These are phyloP conservation scores for Ceratocystis papillata DNA, from an alignment of 2,329 filamentous ascomycete genomes.

Conservation along the genomic window DNA sequence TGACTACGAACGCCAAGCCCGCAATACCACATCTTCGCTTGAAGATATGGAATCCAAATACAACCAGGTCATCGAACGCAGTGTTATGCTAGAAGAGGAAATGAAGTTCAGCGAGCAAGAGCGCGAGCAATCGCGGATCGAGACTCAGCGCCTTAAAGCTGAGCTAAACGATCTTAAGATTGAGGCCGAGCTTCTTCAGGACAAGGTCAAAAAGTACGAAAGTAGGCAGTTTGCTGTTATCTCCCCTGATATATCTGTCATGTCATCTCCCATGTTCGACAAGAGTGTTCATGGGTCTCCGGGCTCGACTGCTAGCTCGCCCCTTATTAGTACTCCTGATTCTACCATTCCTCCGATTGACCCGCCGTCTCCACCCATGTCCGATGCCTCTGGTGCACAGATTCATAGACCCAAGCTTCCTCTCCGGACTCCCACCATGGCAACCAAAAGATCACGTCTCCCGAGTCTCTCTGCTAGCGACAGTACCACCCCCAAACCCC, in stretches of 20 bases:
- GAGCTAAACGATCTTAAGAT: slow-evolving; percentile 90
- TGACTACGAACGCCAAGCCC: slow-evolving; percentile 91
- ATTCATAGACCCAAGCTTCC: slow-evolving; percentile 32
- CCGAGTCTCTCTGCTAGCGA: slow-evolving; percentile 41
- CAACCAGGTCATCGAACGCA: slow-evolving; percentile 83
- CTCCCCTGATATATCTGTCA: slow-evolving; percentile 51
- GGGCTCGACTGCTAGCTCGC: slow-evolving; percentile 78
- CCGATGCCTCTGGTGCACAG: slow-evolving; percentile 60
- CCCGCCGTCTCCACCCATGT: slow-evolving; percentile 87
- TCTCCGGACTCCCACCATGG: slow-evolving; percentile 32
- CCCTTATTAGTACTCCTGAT: slow-evolving; percentile 74
- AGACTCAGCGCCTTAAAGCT: slow-evolving; percentile 77
- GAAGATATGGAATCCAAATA: slow-evolving; percentile 97
- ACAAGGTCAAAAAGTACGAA: slow-evolving; percentile 73
- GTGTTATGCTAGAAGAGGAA: slow-evolving; percentile 90
- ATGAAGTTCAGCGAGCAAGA: slow-evolving; percentile 86
- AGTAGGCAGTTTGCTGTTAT: slow-evolving; percentile 47
- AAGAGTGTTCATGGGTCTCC: slow-evolving; percentile 56
- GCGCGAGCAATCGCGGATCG: slow-evolving; percentile 76
- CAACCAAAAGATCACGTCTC: slow-evolving; percentile 35
- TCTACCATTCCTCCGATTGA: slow-evolving; percentile 57
- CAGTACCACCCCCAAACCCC: slow-evolving; percentile 48
- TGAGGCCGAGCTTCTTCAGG: slow-evolving; percentile 84
- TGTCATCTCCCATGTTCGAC: slow-evolving; percentile 63
- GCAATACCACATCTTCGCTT: slow-evolving; percentile 88